Evolutionary conservation across 345 rosid species (phyloP), one percentile per base, ranked within the genome.

Genomic region (Eucalyptus grandis): DNA sequence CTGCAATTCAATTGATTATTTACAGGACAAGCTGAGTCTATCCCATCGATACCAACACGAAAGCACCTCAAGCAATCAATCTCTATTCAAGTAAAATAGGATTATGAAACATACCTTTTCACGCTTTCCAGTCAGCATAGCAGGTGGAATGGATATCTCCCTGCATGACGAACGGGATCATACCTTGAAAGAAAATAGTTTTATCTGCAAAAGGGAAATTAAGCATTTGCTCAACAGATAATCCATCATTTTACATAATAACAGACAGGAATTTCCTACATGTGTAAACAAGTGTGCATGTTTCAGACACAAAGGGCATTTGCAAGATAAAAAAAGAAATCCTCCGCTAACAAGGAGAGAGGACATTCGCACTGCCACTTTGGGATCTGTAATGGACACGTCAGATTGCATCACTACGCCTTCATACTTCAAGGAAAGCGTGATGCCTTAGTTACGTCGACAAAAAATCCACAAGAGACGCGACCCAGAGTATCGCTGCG

Each of bases 131-230:
- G 91, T 92, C 94, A 92, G 93, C 87, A 90, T 49, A 88, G 91
- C 80, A 88, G 97, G 92, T 89, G 95, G 94, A 87, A 93, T 90
- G 43, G 98, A 89, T 37, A 92, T 60, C 49, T 92, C 91, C 95
- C 96, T 43, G 97, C 98, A 91, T 96, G 96, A 87, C 96, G 98
- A 91, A 91, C 94, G 6, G 96, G 94, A 91, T 98, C 96, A 31
- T 89, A 94, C 92, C 97, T 96, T 49, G 99, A 98, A 40, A 99
- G 99, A 93, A 97, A 98, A 93, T 97, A 98, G 93, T 98, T 94
- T 53, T 53, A 97, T 91, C 96, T 97, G 93, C 88, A 92, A 86
- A 86, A 90, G 24, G 90, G 43, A 31, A 88, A 82, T 86, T 86
- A 34, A 14, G 62, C 54, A 89, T 31, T 86, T 49, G 43, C 87